Conservation (phyloP, 2,329 filamentous ascomycete genomes). For the Aspergillus phoenicis region DNA sequence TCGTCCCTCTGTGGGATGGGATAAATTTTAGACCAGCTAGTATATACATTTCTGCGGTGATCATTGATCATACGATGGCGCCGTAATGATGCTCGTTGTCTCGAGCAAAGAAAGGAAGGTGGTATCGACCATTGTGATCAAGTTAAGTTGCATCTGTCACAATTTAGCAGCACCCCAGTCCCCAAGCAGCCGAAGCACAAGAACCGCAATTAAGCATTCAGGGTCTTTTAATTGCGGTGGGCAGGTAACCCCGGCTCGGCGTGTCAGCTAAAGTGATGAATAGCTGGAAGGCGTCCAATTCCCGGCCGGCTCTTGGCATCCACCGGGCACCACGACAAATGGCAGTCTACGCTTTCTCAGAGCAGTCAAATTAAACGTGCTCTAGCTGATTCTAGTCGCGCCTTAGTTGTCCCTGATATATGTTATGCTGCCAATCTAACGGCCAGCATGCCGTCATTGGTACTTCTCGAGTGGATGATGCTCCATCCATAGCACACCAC, state of each 20-base stretch:
- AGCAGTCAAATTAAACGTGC: slow-evolving; percentile 1
- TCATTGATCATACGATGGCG: no score
- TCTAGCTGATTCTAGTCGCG: slow-evolving; percentile 1
- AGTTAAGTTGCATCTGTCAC: no score
- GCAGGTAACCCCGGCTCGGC: slow-evolving; percentile 3
- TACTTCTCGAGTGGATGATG: no score
- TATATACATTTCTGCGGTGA: no score
- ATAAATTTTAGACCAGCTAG: not conserved
- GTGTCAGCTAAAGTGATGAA: slow-evolving; percentile 3
- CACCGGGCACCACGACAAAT: no score
- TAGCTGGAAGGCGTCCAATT: not conserved
- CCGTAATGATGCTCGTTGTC: no score
- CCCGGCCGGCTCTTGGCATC: not conserved
- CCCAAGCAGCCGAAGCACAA: not conserved
- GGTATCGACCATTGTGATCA: no score
- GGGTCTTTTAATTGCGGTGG: slow-evolving; percentile 10
- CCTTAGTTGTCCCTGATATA: not conserved
- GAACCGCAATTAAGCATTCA: slow-evolving; percentile 8
- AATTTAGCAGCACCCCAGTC: no score
- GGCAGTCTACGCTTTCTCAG: not conserved
- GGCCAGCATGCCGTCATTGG: not conserved
- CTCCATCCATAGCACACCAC: no score
- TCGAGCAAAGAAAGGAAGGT: no score
- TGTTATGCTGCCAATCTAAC: not conserved
- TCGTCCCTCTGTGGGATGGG: not conserved